Evolutionary conservation across 768 basidiomycete species (phyloP).

Genomic region (Pulveroboletus frians): DNA sequence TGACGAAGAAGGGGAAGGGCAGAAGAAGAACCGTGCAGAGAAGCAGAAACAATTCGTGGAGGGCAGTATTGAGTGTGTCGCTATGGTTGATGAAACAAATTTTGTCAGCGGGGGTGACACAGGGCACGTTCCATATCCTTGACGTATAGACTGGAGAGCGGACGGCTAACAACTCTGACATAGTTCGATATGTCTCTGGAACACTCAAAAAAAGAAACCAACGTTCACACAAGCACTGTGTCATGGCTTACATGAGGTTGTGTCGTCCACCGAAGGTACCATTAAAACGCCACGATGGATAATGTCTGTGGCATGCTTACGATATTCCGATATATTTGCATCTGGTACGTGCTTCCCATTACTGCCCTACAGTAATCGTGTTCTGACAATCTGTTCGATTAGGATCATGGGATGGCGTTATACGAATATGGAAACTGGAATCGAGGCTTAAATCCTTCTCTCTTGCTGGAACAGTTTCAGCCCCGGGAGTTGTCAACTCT

Average conservation of each 20-base stretch:
- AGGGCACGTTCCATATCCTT: constrained; percentile 53
- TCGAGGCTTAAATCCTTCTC: constrained; percentile 72
- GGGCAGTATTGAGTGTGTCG: constrained; percentile 86
- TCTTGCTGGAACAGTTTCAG: constrained; percentile 56
- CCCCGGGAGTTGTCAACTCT: constrained; percentile 83
- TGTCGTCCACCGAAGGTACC: constrained; percentile 68
- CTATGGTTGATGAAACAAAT: constrained; percentile 92
- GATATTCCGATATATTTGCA: constrained; percentile 87
- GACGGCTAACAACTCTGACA: not conserved
- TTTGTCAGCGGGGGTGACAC: constrained; percentile 95
- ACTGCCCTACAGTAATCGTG: not conserved
- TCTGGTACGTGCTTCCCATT: constrained; percentile 54
- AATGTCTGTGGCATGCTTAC: constrained; percentile 73
- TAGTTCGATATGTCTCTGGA: constrained; percentile 88
- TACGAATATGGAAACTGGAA: constrained; percentile 91
- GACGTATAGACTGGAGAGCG: not conserved
- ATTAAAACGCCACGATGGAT: constrained; percentile 87
- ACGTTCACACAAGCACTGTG: constrained; percentile 81
- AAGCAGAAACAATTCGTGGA: constrained; percentile 58
- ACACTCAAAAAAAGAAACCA: constrained; percentile 90
- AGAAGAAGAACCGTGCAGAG: constrained; percentile 27
- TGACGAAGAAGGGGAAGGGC: constrained; percentile 38
- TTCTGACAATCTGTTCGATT: not conserved
- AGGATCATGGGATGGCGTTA: constrained; percentile 93
- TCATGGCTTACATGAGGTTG: constrained; percentile 74